Evolutionary conservation across 2,329 filamentous ascomycete species (phyloP).

Genomic region (Pyrenophora teres): DNA sequence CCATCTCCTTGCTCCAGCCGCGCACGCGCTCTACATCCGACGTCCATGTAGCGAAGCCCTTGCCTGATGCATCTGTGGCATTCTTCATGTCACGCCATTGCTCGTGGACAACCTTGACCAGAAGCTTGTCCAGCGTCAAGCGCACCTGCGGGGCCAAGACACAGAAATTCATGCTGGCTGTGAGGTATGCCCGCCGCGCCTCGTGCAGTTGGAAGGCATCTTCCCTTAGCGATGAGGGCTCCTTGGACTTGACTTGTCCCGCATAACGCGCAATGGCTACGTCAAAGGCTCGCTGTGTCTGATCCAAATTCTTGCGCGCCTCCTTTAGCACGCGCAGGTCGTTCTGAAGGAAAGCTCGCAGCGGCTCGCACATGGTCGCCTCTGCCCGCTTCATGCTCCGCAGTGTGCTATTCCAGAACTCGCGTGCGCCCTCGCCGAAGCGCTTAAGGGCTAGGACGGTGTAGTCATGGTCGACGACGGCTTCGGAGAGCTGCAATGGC

Average conservation of each 20-base stretch:
- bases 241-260: constrained; percentile 87
- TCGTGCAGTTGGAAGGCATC: constrained; percentile 97
- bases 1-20: constrained; percentile 94
- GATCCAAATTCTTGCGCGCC: constrained; percentile 73
- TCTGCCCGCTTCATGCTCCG: constrained; percentile 79
- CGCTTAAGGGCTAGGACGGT: constrained; percentile 83
- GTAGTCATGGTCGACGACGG: constrained; percentile 92
- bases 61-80: constrained; percentile 67
- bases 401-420: constrained; percentile 82
- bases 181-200: constrained; percentile 85
- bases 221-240: constrained; percentile 86
- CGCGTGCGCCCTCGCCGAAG: constrained; percentile 81
- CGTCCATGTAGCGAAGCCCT: constrained; percentile 67
- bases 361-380: constrained; percentile 75
- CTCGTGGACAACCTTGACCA: constrained; percentile 83
- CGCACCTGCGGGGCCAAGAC: constrained; percentile 85
- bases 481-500: constrained; percentile 74
- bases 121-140: constrained; percentile 79
- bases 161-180: constrained; percentile 91
- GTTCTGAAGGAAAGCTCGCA: constrained; percentile 74
- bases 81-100: constrained; percentile 85
- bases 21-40: constrained; percentile 88
- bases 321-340: constrained; percentile 90
- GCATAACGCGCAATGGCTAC: constrained; percentile 79
- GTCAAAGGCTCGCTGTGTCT: constrained; percentile 83